These are phyloP conservation scores for Metschnikowia proteae DNA, from an alignment of 805 yeast genomes.

Conservation along the genomic window DNA sequence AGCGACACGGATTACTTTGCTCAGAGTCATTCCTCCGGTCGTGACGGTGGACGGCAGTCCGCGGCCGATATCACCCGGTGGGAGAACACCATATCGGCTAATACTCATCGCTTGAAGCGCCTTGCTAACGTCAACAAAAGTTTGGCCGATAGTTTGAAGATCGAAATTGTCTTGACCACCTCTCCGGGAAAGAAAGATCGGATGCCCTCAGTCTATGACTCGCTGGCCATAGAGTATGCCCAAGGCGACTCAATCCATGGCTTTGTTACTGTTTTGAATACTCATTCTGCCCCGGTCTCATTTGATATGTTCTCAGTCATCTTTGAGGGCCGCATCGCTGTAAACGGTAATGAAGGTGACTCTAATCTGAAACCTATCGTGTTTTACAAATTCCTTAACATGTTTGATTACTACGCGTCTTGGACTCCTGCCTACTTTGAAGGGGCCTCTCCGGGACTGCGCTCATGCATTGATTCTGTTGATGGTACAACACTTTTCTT, in stretches of 20 bases:
- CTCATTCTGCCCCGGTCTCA: slow-evolving; percentile 17
- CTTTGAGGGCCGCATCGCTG: slow-evolving; percentile 27
- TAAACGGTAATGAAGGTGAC: slow-evolving; percentile 16
- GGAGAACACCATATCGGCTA: slow-evolving; percentile 34
- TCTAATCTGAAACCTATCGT: slow-evolving; percentile 21
- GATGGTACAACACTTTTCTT: slow-evolving; percentile 30
- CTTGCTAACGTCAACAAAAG: slow-evolving; percentile 16
- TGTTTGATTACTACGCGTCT: slow-evolving; percentile 30
- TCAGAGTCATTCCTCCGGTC: background rate
- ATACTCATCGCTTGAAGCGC: slow-evolving; percentile 25
- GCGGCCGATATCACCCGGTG: slow-evolving; percentile 14
- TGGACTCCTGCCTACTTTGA: slow-evolving; percentile 28
- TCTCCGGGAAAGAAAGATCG: slow-evolving; percentile 17
- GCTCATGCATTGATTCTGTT: slow-evolving; percentile 24
- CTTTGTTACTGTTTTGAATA: slow-evolving; percentile 21
- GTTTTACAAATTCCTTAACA: slow-evolving; percentile 28
- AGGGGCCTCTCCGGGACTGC: slow-evolving; percentile 2
- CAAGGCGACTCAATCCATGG: slow-evolving; percentile 30
- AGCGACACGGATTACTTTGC: slow-evolving; percentile 9
- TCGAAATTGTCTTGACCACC: slow-evolving; percentile 20
- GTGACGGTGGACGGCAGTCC: background rate
- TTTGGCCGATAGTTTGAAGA: slow-evolving; percentile 18
- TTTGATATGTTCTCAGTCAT: slow-evolving; percentile 29
- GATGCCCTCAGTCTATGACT: slow-evolving; percentile 19
- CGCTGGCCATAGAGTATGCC: slow-evolving; percentile 21